Evolutionary conservation across 108 stramenopile genomes (phyloP).

Genomic region (Parmales sp.): DNA sequence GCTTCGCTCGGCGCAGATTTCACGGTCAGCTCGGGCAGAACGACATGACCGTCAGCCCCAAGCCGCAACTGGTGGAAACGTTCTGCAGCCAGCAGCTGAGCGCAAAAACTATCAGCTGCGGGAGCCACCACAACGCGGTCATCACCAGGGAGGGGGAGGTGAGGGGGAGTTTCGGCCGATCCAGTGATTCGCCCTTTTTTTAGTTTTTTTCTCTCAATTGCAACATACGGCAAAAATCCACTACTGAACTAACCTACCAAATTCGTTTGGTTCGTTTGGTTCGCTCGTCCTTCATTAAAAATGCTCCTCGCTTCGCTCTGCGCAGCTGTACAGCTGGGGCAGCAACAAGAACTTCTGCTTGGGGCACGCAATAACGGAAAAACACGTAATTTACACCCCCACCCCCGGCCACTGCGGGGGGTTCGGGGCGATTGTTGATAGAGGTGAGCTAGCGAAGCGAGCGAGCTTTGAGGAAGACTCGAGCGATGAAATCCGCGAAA

Average conservation of each 20-base stretch:
- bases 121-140: constrained; percentile 51
- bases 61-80: constrained; percentile 34
- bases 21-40: constrained; percentile 58
- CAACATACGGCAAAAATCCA: no score
- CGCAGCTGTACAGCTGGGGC: constrained; percentile 71
- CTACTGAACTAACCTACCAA: no score
- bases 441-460: no score
- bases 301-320: no score
- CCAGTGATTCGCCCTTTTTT: no score
- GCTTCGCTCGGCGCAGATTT: no score
- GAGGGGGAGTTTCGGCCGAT: no score
- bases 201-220: no score
- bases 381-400: constrained; percentile 35
- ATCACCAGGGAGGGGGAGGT: constrained; percentile 49
- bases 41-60: constrained; percentile 20
- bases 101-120: constrained; percentile 39
- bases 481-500: no score
- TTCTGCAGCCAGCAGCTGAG: constrained; percentile 29
- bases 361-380: constrained; percentile 30
- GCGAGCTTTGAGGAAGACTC: no score
- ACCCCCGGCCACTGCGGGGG: constrained; percentile 53
- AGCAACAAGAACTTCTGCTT: constrained; percentile 36
- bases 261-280: no score
- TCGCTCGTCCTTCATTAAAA: no score
- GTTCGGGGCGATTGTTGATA: constrained; percentile 58